Base-by-base conservation (phyloP, 768 basidiomycete genomes). In the Boletus reticuloceps region DNA sequence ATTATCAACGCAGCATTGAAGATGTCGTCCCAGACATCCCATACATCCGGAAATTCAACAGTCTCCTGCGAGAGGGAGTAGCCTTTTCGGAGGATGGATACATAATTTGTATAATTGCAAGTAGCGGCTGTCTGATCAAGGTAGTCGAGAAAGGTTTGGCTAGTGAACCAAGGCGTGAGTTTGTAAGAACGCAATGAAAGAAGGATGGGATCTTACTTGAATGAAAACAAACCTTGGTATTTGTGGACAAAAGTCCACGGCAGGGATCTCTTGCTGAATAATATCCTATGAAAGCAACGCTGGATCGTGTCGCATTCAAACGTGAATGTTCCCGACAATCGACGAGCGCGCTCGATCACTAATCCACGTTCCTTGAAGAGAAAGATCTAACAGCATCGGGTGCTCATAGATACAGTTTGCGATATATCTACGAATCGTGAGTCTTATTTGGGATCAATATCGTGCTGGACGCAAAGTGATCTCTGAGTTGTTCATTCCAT, bases 241-340 rank as follows among this genome's bases (percentile, higher is more conserved):
- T 86, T 85, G 66, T 88, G 80, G 7, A 91, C 89, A n/a, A 56
- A 90, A 90, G 54, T 79, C 73, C 27, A 89, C 84, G 0, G 86
- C 87, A 1, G 88, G 86, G 44, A 91, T 86, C 67, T 90, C 75
- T 50, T 77, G 69, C 65, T 88, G 86, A 12, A 86, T 82, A 12
- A 89, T 78, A 27, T 79, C 73, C 78, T 79, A 87, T 1, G 83
- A 82, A 6, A 89, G 58, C 5, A 74, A 73, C 14, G 85, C 85
- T 86, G 49, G 40, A 41, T 12, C 3, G 25, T 14, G 7, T 34
- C 6, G 50, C 43, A 11, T 39, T 32, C 49, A 25, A 37, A 37
- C 5, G 37, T 1, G 11, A 39, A 6, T 13, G 6, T 34, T 41
- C 19, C 14, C 17, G 14, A 51, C 11, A 50, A 38, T 2, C 1